These are phyloP conservation scores for Solanum medicagineum DNA, from an alignment of 257 asterid genomes.

Conservation along the genomic window DNA sequence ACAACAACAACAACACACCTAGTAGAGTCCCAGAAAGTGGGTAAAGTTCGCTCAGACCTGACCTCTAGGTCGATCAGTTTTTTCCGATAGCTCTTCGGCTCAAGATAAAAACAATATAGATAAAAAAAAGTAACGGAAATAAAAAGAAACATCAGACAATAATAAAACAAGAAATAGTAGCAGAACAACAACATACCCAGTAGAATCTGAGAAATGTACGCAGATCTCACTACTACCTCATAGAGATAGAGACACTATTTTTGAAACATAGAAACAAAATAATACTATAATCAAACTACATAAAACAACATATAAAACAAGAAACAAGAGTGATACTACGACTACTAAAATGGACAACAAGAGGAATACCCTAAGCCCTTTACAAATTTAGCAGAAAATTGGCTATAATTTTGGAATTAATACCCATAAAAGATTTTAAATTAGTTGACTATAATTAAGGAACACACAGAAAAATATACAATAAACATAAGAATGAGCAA, in stretches of 20 bases:
- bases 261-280: too few relatives aligned
- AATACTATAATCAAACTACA: not conserved
- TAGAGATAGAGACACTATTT: too few relatives aligned
- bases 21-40: not conserved
- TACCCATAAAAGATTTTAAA: not conserved
- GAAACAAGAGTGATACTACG: not conserved
- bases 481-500: too few relatives aligned
- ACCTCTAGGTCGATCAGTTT: not conserved
- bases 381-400: not conserved
- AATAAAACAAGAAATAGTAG: not conserved
- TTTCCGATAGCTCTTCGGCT: not conserved
- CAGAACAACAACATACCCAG: not conserved
- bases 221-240: too few relatives aligned
- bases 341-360: not conserved
- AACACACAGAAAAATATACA: not conserved
- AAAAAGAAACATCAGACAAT: too few relatives aligned
- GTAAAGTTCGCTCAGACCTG: not conserved
- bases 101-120: not conserved
- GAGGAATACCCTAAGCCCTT: not conserved
- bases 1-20: not conserved
- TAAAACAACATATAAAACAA: not conserved
- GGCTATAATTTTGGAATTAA: not conserved
- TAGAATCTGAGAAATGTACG: too few relatives aligned
- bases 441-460: not conserved
- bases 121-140: too few relatives aligned